These are phyloP conservation scores for Magnaporthales sp. DNA, from an alignment of 2,329 filamentous ascomycete genomes.

Conservation along the genomic window DNA sequence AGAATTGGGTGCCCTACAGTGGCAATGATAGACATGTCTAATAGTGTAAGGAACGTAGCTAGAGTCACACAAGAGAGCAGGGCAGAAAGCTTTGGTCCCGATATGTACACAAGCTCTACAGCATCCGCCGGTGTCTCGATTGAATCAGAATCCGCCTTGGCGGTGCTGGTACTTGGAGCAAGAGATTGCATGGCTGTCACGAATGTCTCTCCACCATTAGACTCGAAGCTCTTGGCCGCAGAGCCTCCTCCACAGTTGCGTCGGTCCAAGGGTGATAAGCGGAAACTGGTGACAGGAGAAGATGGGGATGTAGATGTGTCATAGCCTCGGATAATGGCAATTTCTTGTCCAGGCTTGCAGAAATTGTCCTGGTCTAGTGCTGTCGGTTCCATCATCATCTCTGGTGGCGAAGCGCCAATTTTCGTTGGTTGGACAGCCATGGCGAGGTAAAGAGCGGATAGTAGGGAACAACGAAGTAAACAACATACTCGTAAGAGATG, in stretches of 20 bases:
- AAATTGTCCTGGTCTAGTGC: background rate
- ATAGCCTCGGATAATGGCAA: background rate
- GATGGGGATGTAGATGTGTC: background rate
- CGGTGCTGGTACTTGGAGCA: background rate
- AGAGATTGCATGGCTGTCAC: background rate
- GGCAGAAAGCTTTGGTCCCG: slow-evolving; percentile 7
- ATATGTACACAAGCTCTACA: slow-evolving; percentile 4
- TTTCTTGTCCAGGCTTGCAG: background rate
- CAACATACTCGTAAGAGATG: background rate
- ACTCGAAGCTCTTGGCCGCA: background rate
- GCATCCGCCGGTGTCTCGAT: background rate
- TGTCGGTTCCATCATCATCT: background rate
- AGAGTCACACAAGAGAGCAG: slow-evolving; percentile 9
- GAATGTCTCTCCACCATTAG: background rate
- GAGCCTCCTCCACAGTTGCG: background rate
- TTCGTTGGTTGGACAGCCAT: background rate
- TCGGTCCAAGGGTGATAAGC: background rate
- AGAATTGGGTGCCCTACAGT: slow-evolving; percentile 8
- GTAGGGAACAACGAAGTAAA: background rate
- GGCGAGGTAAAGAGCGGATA: background rate
- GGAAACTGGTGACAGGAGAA: background rate
- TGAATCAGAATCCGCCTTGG: no score
- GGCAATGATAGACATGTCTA: slow-evolving; percentile 13
- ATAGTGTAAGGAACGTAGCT: slow-evolving; percentile 12
- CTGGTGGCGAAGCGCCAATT: background rate